Evolutionary conservation across 805 yeast genomes (phyloP).

Genomic region (Komagataella pastoris): DNA sequence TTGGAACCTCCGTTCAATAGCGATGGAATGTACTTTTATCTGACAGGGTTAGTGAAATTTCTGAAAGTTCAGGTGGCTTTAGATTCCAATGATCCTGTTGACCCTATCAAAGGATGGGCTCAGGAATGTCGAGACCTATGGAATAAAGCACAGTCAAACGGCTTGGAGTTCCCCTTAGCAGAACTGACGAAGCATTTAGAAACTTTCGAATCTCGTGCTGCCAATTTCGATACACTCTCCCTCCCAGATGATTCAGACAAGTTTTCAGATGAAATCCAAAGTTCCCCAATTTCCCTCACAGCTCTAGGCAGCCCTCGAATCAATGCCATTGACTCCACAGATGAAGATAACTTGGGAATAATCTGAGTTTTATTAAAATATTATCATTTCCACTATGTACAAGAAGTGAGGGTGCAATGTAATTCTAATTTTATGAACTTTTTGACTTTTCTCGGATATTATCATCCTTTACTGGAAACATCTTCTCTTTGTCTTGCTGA

Average conservation of each 20-base stretch:
- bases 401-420: neutral
- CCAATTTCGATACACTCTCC: neutral
- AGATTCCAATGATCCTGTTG: neutral
- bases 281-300: neutral
- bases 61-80: neutral
- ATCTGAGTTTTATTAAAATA: neutral
- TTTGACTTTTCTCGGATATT: neutral
- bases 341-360: neutral
- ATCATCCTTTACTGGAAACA: neutral
- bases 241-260: neutral
- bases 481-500: neutral
- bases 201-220: neutral
- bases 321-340: neutral
- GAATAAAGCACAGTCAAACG: neutral
- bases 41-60: constrained; percentile 9
- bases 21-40: constrained; percentile 27
- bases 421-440: neutral
- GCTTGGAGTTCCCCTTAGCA: neutral
- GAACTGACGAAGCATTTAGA: neutral
- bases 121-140: neutral
- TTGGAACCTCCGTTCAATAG: constrained; percentile 27
- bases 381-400: neutral
- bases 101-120: neutral
- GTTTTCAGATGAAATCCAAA: neutral
- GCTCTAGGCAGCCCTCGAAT: neutral